Evolutionary conservation across 2,329 filamentous ascomycete species (phyloP).

Genomic region (Diplodia scrobiculata): DNA sequence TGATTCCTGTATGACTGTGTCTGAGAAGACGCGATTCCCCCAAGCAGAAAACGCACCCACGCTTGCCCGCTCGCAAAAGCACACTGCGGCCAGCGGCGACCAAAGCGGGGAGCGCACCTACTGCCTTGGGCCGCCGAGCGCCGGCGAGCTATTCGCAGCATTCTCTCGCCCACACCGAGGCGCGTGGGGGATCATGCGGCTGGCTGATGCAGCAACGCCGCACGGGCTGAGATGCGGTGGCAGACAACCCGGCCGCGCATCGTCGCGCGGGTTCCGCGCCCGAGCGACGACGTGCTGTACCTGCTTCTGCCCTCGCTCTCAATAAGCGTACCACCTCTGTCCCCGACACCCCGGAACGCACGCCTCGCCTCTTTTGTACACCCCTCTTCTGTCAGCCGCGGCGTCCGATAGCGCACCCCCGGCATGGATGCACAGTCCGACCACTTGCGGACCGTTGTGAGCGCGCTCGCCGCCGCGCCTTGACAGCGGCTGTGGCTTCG

Average conservation of each 20-base stretch:
- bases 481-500: conserved; percentile 28
- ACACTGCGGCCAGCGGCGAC: background rate
- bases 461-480: conserved; percentile 14
- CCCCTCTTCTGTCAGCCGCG: conserved; percentile 24
- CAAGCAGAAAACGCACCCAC: conserved; percentile 11
- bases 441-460: conserved; percentile 12
- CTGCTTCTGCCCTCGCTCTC: conserved; percentile 5
- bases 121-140: background rate
- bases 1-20: conserved; percentile 27
- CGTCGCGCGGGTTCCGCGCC: conserved; percentile 21
- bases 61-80: background rate
- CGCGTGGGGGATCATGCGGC: conserved; percentile 23
- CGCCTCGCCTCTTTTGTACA: conserved; percentile 19
- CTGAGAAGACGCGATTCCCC: conserved; percentile 17
- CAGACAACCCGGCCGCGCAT: conserved; percentile 10
- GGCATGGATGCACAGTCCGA: conserved; percentile 8
- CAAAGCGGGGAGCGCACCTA: background rate
- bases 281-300: conserved; percentile 11
- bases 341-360: conserved; percentile 5
- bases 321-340: background rate
- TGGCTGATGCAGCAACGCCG: conserved; percentile 18
- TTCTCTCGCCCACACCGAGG: background rate
- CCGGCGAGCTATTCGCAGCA: background rate
- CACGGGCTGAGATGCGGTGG: conserved; percentile 17
- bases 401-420: conserved; percentile 18